Conservation (phyloP, 1,139 yeast genomes). For the Suhomyces panamericanus region DNA sequence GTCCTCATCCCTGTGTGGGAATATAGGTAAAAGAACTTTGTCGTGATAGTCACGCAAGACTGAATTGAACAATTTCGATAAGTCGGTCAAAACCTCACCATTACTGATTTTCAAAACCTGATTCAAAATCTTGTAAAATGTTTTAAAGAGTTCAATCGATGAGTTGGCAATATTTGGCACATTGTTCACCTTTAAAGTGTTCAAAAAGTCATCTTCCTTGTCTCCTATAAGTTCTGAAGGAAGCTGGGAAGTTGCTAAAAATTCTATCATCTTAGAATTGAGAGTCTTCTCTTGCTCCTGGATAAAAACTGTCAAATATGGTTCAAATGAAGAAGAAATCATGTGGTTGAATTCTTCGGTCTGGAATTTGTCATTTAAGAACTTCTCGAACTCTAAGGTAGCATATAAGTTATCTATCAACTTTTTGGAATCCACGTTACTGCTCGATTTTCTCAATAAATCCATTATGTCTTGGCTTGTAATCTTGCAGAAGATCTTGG, state of each 20-base stretch:
- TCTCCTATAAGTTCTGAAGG: constrained; percentile 37
- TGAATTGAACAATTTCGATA: constrained; percentile 65
- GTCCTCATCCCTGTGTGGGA: constrained; percentile 43
- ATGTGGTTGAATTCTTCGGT: constrained; percentile 45
- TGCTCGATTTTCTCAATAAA: constrained; percentile 14
- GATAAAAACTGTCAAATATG: constrained; percentile 84
- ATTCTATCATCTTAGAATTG: constrained; percentile 60
- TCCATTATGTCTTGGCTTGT: constrained; percentile 64
- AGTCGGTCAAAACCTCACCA: constrained; percentile 63
- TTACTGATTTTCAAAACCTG: constrained; percentile 77
- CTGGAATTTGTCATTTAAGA: constrained; percentile 58
- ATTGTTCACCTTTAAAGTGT: constrained; percentile 41
- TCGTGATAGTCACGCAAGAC: constrained; percentile 67
- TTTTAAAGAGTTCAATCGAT: constrained; percentile 81
- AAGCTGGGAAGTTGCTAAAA: constrained; percentile 49
- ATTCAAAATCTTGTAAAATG: constrained; percentile 67
- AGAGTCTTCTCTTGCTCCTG: constrained; percentile 73
- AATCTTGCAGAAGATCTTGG: constrained; percentile 62
- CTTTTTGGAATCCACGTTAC: constrained; percentile 12
- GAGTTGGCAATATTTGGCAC: constrained; percentile 71
- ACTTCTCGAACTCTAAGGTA: constrained; percentile 71
- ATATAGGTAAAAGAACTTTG: constrained; percentile 57
- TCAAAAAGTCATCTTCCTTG: constrained; percentile 29
- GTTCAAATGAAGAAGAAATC: constrained; percentile 79
- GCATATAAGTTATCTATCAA: constrained; percentile 29